Evolutionary conservation across 164 flowering plant genomes (phyloP).

Genomic region (Taxillus chinensis): DNA sequence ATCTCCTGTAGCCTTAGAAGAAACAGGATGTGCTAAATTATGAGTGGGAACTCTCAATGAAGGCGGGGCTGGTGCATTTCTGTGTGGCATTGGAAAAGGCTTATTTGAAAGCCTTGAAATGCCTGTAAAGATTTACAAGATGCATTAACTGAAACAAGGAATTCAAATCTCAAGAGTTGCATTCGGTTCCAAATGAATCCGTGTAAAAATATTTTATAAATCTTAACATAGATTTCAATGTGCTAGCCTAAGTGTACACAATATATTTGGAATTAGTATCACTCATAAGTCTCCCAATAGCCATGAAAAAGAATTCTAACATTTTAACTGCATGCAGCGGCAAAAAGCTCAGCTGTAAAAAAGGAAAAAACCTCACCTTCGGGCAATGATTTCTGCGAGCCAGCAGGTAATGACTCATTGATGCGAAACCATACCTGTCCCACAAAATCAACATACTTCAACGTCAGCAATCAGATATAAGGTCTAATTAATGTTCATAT

Average conservation of each 20-base stretch:
- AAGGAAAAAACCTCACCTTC: slow-evolving; percentile 35
- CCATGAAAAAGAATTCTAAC: too few species aligned
- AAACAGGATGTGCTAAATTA: slow-evolving; percentile 20
- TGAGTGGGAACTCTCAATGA: slow-evolving; percentile 35
- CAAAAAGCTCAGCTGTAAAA: neutral
- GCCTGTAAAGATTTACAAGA: slow-evolving; percentile 23
- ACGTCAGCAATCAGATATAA: slow-evolving; percentile 24
- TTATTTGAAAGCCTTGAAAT: slow-evolving; percentile 29
- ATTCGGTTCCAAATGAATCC: neutral
- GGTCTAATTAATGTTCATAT: slow-evolving; percentile 24
- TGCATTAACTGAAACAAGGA: neutral
- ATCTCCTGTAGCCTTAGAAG: slow-evolving; percentile 27
- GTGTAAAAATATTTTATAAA: neutral
- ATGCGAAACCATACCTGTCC: slow-evolving; percentile 98
- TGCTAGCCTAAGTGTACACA: too few species aligned
- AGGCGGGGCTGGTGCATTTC: slow-evolving; percentile 81
- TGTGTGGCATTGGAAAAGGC: slow-evolving; percentile 55
- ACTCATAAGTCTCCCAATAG: too few species aligned
- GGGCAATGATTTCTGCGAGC: slow-evolving; percentile 78
- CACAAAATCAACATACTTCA: slow-evolving; percentile 11
- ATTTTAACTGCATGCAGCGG: too few species aligned
- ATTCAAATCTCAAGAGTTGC: neutral
- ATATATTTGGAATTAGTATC: too few species aligned
- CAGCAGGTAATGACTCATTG: slow-evolving; percentile 66
- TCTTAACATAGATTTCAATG: neutral